These are phyloP conservation scores for Calonectria hongkongensis DNA, from an alignment of 2,329 filamentous ascomycete species.

Conservation along the genomic window DNA sequence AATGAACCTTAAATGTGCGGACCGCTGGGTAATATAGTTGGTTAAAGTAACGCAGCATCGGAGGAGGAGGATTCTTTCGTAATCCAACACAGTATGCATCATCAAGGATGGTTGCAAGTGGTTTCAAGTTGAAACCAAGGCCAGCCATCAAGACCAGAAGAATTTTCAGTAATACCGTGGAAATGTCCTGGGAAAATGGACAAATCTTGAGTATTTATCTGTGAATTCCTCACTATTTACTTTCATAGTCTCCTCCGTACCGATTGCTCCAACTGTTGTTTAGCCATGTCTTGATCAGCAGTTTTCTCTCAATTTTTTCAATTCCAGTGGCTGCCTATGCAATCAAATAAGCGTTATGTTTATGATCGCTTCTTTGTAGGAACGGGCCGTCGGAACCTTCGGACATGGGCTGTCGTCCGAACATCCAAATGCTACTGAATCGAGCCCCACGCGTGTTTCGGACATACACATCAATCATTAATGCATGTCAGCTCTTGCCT, in stretches of 20 bases:
- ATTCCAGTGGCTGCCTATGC: neutral
- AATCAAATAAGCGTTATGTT: neutral
- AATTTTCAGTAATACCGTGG: neutral
- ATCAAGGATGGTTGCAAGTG: neutral
- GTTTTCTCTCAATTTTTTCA: neutral
- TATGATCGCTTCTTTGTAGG: neutral
- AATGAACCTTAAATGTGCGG: neutral
- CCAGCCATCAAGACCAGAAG: neutral
- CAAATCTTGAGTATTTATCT: too few relatives aligned
- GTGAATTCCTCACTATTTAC: neutral
- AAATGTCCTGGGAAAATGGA: neutral
- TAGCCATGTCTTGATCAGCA: neutral
- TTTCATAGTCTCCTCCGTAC: neutral
- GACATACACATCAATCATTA: neutral
- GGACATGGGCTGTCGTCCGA: neutral
- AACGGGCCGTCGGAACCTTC: slow-evolving; percentile 12
- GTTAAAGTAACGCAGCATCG: neutral
- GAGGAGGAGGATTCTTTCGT: neutral
- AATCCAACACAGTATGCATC: neutral
- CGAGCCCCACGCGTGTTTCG: neutral
- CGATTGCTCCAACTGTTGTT: neutral
- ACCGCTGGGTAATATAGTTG: too few relatives aligned
- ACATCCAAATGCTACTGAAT: neutral
- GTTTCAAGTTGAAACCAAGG: neutral
- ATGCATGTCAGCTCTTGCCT: neutral